These are phyloP conservation scores for Quercus parvula DNA, from an alignment of 306 rosid genomes.

Conservation along the genomic window DNA sequence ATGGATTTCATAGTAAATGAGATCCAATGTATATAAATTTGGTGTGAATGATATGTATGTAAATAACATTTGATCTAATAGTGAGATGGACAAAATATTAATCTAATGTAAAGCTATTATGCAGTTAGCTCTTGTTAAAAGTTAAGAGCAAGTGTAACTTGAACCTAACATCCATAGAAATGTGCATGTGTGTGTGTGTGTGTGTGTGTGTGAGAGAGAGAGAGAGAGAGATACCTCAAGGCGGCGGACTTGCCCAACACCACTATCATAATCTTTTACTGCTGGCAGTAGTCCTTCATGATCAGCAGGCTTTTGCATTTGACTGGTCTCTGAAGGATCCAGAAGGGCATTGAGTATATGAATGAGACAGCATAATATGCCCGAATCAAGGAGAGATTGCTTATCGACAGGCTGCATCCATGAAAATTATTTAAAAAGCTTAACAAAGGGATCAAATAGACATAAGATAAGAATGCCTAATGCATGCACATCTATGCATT, in stretches of 20 bases:
- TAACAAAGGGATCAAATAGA: background rate
- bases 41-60: background rate
- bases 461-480: background rate
- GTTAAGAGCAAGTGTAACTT: too few relatives aligned
- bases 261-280: conserved; percentile 41
- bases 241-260: conserved; percentile 52
- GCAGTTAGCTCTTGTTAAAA: too few relatives aligned
- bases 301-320: conserved; percentile 39
- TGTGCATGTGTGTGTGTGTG: background rate
- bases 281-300: conserved; percentile 35
- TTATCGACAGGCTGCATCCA: conserved; percentile 88
- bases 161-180: too few relatives aligned
- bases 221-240: conserved; percentile 74
- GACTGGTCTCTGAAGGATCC: conserved; percentile 64
- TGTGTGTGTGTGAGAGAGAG: conserved; percentile 1
- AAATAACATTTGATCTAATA: too few relatives aligned
- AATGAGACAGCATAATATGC: conserved; percentile 97
- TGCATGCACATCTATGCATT: background rate
- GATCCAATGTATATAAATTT: background rate
- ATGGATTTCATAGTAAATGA: too few relatives aligned
- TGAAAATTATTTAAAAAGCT: background rate
- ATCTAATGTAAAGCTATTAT: too few relatives aligned
- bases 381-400: conserved; percentile 98
- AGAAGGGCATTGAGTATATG: conserved; percentile 83
- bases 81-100: too few relatives aligned